phyloP scores from a whole-genome alignment of 768 basidiomycete species.

The Leucocoprinus sp. region DNA sequence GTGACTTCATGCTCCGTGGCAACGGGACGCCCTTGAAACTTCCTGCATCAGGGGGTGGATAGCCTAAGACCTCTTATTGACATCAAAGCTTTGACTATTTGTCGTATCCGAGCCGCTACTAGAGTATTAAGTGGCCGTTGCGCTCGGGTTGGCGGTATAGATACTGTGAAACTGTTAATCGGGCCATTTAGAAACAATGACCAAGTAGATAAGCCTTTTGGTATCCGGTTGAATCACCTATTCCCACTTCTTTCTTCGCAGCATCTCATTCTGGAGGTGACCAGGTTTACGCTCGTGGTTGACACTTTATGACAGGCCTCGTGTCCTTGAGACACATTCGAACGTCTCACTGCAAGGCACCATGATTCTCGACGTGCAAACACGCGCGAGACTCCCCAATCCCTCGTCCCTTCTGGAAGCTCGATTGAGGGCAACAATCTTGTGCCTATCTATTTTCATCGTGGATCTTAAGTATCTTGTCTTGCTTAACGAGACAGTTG shows the following conservation, averaged over 20 bases:
- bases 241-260: neutral
- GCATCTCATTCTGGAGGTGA: neutral
- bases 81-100: neutral
- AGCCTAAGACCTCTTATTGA: neutral
- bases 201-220: neutral
- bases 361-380: slow-evolving; percentile 5
- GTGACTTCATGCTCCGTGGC: slow-evolving; percentile 3
- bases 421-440: neutral
- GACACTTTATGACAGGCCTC: slow-evolving; percentile 10
- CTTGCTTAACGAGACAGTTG: neutral
- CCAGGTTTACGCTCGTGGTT: neutral
- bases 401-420: slow-evolving; percentile 7
- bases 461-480: slow-evolving; percentile 2
- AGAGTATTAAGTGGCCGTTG: neutral
- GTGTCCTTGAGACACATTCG: slow-evolving; percentile 7
- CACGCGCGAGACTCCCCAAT: slow-evolving; percentile 4
- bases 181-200: neutral
- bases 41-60: neutral
- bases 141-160: neutral
- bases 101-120: neutral
- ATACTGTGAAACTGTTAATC: neutral
- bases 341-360: slow-evolving; percentile 1
- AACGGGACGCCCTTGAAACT: slow-evolving; percentile 2
- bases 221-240: neutral
- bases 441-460: slow-evolving; percentile 7